These are phyloP conservation scores for Globisporangium camurandrum DNA, from an alignment of 352 stramenopile species.

Conservation along the genomic window DNA sequence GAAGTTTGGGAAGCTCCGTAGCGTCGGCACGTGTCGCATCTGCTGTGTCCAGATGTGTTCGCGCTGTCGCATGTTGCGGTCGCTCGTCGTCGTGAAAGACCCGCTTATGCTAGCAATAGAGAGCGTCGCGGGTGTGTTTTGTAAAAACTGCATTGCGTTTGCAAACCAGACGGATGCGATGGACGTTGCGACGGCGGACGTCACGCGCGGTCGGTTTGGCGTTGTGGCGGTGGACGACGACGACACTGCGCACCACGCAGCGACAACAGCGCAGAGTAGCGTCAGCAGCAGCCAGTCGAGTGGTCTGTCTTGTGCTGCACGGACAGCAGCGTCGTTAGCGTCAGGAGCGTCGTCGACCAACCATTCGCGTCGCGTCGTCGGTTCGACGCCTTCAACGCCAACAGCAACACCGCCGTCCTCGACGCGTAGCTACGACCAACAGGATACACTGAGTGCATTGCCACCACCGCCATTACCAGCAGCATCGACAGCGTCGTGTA, in stretches of 20 bases:
- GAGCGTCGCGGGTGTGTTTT: conserved; percentile 17
- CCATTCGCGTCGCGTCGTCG: no score
- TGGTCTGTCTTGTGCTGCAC: no score
- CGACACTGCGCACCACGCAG: neutral
- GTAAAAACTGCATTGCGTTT: conserved; percentile 20
- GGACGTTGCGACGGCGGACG: conserved; percentile 16
- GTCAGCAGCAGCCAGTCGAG: no score
- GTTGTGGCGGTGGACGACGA: neutral
- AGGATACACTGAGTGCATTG: no score
- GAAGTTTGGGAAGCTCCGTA: conserved; percentile 16
- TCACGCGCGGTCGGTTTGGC: conserved; percentile 12
- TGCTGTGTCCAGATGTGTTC: conserved; percentile 20
- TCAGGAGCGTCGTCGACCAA: no score
- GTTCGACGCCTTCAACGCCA: no score
- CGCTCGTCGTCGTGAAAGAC: conserved; percentile 23
- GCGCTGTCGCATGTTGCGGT: conserved; percentile 17
- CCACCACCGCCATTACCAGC: no score
- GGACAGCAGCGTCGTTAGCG: no score
- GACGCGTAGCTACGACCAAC: no score
- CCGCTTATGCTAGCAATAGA: no score
- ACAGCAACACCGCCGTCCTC: no score
- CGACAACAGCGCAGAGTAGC: neutral
- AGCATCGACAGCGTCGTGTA: no score
- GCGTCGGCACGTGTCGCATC: conserved; percentile 19
- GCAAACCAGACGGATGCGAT: conserved; percentile 13